Percentiles rank a stretch among this genome's conserved stretches.
Conservation (phyloP, 1,284 basidiomycete genomes). For the Dichomitus squalens region DNA sequence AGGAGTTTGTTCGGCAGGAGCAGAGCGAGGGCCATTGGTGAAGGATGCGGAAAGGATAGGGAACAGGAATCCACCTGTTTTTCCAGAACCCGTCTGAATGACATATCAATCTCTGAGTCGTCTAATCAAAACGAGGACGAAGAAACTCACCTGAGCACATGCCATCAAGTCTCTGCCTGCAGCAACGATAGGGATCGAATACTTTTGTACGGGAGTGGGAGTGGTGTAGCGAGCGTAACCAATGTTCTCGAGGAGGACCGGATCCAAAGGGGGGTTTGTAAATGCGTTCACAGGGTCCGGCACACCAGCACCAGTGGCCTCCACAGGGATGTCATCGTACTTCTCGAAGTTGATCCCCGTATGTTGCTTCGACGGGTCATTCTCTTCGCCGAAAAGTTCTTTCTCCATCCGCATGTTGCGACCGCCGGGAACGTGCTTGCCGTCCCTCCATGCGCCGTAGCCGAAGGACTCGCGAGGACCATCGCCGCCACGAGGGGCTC, state of each 20-base stretch:
- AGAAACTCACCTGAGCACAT: conserved; percentile 82
- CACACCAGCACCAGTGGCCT: conserved; percentile 94
- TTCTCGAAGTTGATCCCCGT: conserved; percentile 99
- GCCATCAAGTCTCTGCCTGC: conserved; percentile 95
- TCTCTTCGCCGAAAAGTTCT: conserved; percentile 91
- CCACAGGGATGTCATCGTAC: conserved; percentile 99
- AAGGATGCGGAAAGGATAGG: conserved; percentile 97
- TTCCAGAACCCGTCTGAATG: conserved; percentile 93
- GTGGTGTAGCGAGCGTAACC: conserved; percentile 89
- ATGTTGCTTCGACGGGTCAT: conserved; percentile 84
- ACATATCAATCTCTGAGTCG: conserved; percentile 25
- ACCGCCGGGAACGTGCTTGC: conserved; percentile 80
- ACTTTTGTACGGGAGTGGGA: conserved; percentile 99
- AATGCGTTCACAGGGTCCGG: conserved; percentile 93
- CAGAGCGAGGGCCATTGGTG: conserved; percentile 75
- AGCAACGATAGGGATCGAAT: conserved; percentile 98
- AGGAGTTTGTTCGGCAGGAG: conserved; percentile 55
- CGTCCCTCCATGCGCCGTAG: conserved; percentile 88
- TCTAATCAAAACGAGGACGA: conserved; percentile 1
- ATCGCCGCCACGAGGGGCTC: conserved; percentile 34
- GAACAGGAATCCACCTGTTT: conserved; percentile 99
- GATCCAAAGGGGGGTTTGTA: conserved; percentile 88
- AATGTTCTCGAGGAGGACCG: conserved; percentile 96
- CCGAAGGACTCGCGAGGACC: conserved; percentile 61
- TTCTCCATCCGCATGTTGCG: conserved; percentile 90